phyloP scores from a whole-genome alignment of 139 green algal genomes.

The Diplosphaera chodatii region DNA sequence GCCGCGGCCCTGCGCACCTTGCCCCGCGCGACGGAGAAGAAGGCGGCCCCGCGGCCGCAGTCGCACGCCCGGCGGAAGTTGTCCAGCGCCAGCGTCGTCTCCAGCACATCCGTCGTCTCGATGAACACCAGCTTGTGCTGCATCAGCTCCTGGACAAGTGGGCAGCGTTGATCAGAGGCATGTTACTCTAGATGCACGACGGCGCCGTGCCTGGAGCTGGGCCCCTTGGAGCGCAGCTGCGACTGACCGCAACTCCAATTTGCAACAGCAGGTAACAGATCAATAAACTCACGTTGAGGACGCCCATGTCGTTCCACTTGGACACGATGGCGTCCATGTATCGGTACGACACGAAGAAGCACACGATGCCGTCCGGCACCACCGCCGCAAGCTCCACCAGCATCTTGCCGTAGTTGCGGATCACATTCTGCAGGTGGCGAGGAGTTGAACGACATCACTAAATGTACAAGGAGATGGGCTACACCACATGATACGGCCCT shows the following conservation, averaged over 20 bases:
- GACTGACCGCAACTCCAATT: too few species aligned
- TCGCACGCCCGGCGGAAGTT: slow-evolving; percentile 97
- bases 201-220: too few species aligned
- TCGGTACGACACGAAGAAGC: slow-evolving; percentile 96
- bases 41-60: slow-evolving; percentile 89
- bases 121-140: slow-evolving; percentile 97
- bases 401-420: slow-evolving; percentile 90
- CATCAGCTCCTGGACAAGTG: slow-evolving; percentile 87
- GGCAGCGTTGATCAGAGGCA: too few species aligned
- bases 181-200: too few species aligned
- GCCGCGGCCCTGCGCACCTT: slow-evolving; percentile 66
- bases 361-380: slow-evolving; percentile 92
- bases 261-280: too few species aligned
- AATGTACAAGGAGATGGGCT: too few species aligned
- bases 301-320: slow-evolving; percentile 91
- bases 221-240: too few species aligned
- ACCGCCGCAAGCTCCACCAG: slow-evolving; percentile 81
- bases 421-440: slow-evolving; percentile 20
- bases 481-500: too few species aligned
- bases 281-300: slow-evolving; percentile 68
- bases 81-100: slow-evolving; percentile 96
- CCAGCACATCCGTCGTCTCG: slow-evolving; percentile 95
- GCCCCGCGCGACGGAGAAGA: slow-evolving; percentile 84
- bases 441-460: too few species aligned
- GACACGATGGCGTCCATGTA: slow-evolving; percentile 97